phyloP scores from a whole-genome alignment of 2,329 filamentous ascomycete species.

The Madurella mycetomatis region DNA sequence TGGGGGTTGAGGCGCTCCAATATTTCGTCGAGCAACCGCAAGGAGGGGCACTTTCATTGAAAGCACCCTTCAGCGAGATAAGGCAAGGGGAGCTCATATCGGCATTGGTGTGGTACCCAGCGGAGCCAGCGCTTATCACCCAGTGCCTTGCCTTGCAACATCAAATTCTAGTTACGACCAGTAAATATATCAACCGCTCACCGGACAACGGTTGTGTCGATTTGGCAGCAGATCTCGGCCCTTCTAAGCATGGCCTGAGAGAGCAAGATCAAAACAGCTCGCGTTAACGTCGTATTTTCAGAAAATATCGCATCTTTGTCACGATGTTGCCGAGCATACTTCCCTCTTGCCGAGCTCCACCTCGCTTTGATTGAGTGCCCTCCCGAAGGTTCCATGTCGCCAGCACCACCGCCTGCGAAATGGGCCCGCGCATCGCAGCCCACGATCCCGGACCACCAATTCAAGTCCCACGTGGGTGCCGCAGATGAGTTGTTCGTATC shows the following conservation, averaged over 20 bases:
- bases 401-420: slow-evolving; percentile 1
- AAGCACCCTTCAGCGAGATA: neutral
- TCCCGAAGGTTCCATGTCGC: neutral
- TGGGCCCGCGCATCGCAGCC: slow-evolving; percentile 1
- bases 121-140: neutral
- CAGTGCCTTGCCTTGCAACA: too few species aligned
- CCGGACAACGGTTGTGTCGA: too few species aligned
- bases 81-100: neutral
- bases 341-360: slow-evolving; percentile 19
- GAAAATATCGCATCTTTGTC: slow-evolving; percentile 16
- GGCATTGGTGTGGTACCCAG: neutral
- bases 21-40: slow-evolving; percentile 1
- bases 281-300: slow-evolving; percentile 8
- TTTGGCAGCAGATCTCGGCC: too few species aligned
- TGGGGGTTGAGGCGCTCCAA: slow-evolving; percentile 18
- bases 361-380: slow-evolving; percentile 16
- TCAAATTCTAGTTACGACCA: too few species aligned
- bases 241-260: neutral
- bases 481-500: slow-evolving; percentile 4
- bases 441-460: neutral
- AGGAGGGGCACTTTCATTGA: neutral
- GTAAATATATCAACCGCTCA: too few species aligned
- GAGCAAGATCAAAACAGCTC: neutral
- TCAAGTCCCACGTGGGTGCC: slow-evolving; percentile 14
- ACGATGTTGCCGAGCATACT: slow-evolving; percentile 7